Base-by-base conservation (phyloP, 768 basidiomycete genomes). In the Hypholoma sublateritium region DNA sequence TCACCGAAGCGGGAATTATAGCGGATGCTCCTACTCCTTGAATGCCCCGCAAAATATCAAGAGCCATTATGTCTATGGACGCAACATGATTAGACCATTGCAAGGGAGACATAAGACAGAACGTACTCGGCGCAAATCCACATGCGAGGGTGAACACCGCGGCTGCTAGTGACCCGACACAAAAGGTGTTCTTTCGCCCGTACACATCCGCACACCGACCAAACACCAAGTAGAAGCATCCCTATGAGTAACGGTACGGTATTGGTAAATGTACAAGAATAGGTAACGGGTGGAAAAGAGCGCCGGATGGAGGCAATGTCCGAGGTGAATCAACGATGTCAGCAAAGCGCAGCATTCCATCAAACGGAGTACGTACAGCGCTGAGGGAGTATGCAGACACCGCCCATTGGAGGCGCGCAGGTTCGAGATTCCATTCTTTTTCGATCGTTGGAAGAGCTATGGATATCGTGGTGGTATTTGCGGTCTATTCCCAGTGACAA, bases 11-110 rank as follows among this genome's bases (percentile, higher is more conserved):
- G 4, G 91, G 91, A 14, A 92, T 83, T 5, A 80, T 79, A 0
- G 91, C 91, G 0, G 92, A 89, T 0, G 80, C 80, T 1, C 91
- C 94, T 17, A 89, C 72, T 1, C 94, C 94, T 60, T 93, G 89
- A 16, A 93, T 68, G 0, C 80, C 95, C 55, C 93, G 80, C 14
- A 94, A 75, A 13, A 95, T 69, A 57, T 86, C 81, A 37, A 97
- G 72, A 0, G 81, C 79, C 5, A 86, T 69, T 9, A 79, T 76
- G 61, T 82, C 87, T 88, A 45, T 0, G 19, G 14, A 24, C 34
- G 5, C 19, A 17, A 7, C 8, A 17, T 34, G 16, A 50, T 9
- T 34, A 14, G 25, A 37, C n/a, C 9, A 2, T 21, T 21, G 12
- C 7, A 13, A 12, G n/a, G 7, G 14, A 37, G 35, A 4, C 16